These are phyloP conservation scores for Grifola frondosa DNA, from an alignment of 1,284 basidiomycete species.

Conservation along the genomic window DNA sequence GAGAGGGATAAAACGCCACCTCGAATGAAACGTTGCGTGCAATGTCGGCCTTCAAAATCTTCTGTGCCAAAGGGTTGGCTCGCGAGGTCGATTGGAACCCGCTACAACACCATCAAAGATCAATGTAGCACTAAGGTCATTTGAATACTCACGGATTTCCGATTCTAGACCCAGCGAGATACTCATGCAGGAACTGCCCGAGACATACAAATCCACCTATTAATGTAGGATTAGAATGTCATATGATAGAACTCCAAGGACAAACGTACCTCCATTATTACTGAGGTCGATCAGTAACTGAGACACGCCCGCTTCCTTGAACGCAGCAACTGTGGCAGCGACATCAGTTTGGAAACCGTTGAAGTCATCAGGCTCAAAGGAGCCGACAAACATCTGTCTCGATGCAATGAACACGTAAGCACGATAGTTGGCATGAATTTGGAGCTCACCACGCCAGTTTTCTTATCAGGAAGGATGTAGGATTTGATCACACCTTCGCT, in stretches of 20 bases:
- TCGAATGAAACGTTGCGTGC: slow-evolving; percentile 38
- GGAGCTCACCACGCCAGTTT: slow-evolving; percentile 56
- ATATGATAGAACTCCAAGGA: neutral
- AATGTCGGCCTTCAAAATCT: slow-evolving; percentile 53
- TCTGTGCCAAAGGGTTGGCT: slow-evolving; percentile 55
- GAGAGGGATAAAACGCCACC: slow-evolving; percentile 45
- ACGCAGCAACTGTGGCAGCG: slow-evolving; percentile 43
- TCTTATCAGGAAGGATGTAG: slow-evolving; percentile 55
- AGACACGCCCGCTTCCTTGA: slow-evolving; percentile 48
- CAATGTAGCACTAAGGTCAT: neutral
- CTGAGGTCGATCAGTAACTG: slow-evolving; percentile 58
- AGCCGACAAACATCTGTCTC: slow-evolving; percentile 59
- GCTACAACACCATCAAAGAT: slow-evolving; percentile 26
- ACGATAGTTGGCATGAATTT: slow-evolving; percentile 1
- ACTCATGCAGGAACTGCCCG: slow-evolving; percentile 59
- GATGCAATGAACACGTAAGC: neutral
- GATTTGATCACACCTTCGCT: slow-evolving; percentile 58
- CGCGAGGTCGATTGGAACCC: slow-evolving; percentile 55
- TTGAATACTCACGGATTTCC: slow-evolving; percentile 47
- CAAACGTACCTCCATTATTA: slow-evolving; percentile 53
- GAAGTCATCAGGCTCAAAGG: slow-evolving; percentile 51
- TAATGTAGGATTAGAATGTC: neutral
- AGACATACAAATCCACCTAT: slow-evolving; percentile 61
- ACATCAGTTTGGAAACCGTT: slow-evolving; percentile 54
- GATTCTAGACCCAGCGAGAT: slow-evolving; percentile 49